These are phyloP conservation scores for Fomitopsis betulina DNA, from an alignment of 1,284 basidiomycete genomes.

Conservation along the genomic window DNA sequence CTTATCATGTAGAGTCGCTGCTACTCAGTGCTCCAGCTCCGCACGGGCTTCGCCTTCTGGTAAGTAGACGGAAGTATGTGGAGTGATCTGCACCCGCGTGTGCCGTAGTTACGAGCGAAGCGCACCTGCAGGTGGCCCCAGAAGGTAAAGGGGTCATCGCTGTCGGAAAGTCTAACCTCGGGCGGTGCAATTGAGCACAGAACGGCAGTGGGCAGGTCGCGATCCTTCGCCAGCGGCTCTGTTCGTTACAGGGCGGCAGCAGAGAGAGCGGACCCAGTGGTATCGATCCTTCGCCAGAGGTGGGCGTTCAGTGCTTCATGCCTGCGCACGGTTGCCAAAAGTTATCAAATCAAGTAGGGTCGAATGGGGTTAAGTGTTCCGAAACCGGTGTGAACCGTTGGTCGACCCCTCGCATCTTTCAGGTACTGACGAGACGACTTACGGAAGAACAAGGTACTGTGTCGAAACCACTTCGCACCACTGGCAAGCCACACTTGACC, in stretches of 20 bases:
- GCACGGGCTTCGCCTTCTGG: background rate
- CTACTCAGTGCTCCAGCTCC: too few species aligned
- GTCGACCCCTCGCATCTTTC: too few species aligned
- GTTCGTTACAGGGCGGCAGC: background rate
- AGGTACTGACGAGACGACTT: too few species aligned
- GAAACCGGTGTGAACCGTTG: background rate
- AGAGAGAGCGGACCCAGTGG: background rate
- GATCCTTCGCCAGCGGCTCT: too few species aligned
- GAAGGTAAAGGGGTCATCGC: background rate
- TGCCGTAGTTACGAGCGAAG: background rate
- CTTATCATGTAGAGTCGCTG: too few species aligned
- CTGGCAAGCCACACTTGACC: too few species aligned
- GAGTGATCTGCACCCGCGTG: background rate
- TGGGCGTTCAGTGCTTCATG: background rate
- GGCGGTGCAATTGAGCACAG: too few species aligned
- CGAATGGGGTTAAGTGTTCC: background rate
- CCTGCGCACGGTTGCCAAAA: background rate
- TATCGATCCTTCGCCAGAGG: background rate
- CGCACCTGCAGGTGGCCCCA: background rate
- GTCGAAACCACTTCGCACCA: too few species aligned
- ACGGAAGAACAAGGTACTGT: too few species aligned
- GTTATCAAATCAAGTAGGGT: background rate
- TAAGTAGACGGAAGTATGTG: background rate
- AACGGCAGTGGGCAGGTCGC: too few species aligned
- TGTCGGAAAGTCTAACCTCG: too few species aligned